Conservation (phyloP, 2,329 filamentous ascomycete genomes). For the Arthrobotrys sphaeroides region DNA sequence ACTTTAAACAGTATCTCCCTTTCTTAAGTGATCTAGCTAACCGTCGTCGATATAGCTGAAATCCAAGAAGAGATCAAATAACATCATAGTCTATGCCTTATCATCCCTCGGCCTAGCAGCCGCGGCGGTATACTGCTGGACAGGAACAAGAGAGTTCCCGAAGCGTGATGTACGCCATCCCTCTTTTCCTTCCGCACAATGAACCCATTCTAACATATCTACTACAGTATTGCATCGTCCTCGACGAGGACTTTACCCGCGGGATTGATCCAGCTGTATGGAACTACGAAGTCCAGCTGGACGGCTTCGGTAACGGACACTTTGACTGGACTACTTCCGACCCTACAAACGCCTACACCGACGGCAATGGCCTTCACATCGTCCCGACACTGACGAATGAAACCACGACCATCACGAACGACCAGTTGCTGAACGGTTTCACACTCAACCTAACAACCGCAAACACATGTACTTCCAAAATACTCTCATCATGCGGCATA, state of each 20-base stretch:
- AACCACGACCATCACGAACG: constrained; percentile 34
- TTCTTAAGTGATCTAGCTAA: too few relatives aligned
- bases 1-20: not conserved
- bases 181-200: too few relatives aligned
- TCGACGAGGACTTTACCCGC: constrained; percentile 65
- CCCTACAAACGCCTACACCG: constrained; percentile 64
- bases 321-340: constrained; percentile 69
- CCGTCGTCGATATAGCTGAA: constrained; percentile 14
- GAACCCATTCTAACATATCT: not conserved
- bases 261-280: constrained; percentile 63
- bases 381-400: constrained; percentile 65
- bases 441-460: constrained; percentile 64
- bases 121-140: constrained; percentile 37
- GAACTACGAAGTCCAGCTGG: constrained; percentile 65
- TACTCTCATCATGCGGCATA: constrained; percentile 61
- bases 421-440: constrained; percentile 59
- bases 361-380: constrained; percentile 66
- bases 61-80: constrained; percentile 18
- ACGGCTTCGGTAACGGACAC: constrained; percentile 63
- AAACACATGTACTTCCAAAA: constrained; percentile 62
- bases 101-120: not conserved
- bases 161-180: constrained; percentile 9
- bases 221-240: constrained; percentile 65
- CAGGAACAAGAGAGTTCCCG: constrained; percentile 10
- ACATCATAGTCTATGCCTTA: constrained; percentile 16